Evolutionary conservation across 306 rosid genomes (phyloP).

Genomic region (Elaeagnus macrophylla): DNA sequence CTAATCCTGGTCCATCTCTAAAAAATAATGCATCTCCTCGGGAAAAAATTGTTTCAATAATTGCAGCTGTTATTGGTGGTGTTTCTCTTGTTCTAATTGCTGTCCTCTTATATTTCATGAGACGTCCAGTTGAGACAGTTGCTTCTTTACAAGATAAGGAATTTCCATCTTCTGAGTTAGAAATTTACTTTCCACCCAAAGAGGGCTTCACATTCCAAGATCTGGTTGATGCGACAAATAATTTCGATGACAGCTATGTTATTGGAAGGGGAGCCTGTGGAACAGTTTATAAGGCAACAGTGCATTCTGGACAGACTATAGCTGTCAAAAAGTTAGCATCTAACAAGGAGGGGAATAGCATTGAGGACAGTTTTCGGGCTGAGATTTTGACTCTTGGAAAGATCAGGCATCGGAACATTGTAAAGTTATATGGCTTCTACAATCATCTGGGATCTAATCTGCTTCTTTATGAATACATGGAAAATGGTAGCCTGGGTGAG

Average conservation of each 20-base stretch:
- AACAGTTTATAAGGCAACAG: slow-evolving; percentile 74
- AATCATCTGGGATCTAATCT: slow-evolving; percentile 83
- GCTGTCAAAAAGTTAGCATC: slow-evolving; percentile 90
- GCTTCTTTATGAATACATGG: slow-evolving; percentile 90
- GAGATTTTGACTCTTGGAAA: slow-evolving; percentile 83
- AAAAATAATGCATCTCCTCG: slow-evolving; percentile 26
- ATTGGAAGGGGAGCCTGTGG: slow-evolving; percentile 94
- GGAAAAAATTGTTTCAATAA: slow-evolving; percentile 45
- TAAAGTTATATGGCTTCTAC: slow-evolving; percentile 78
- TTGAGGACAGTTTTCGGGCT: slow-evolving; percentile 79
- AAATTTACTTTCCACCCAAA: slow-evolving; percentile 75
- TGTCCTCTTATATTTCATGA: slow-evolving; percentile 61
- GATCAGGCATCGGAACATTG: slow-evolving; percentile 89
- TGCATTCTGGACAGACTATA: slow-evolving; percentile 60
- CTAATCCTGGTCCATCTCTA: slow-evolving; percentile 18
- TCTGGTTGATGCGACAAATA: slow-evolving; percentile 75
- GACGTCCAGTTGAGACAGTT: slow-evolving; percentile 36
- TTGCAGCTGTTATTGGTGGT: slow-evolving; percentile 73
- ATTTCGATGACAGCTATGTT: slow-evolving; percentile 65
- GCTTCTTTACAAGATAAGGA: slow-evolving; percentile 41
- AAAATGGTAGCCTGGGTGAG: slow-evolving; percentile 92
- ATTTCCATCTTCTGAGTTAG: slow-evolving; percentile 49
- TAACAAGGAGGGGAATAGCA: slow-evolving; percentile 72
- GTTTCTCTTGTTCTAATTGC: slow-evolving; percentile 73
- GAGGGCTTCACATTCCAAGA: slow-evolving; percentile 77